Evolutionary conservation across 2,329 filamentous ascomycete species (phyloP), one percentile per base, ranked within the genome.

Genomic region (Cytospora leucostoma): DNA sequence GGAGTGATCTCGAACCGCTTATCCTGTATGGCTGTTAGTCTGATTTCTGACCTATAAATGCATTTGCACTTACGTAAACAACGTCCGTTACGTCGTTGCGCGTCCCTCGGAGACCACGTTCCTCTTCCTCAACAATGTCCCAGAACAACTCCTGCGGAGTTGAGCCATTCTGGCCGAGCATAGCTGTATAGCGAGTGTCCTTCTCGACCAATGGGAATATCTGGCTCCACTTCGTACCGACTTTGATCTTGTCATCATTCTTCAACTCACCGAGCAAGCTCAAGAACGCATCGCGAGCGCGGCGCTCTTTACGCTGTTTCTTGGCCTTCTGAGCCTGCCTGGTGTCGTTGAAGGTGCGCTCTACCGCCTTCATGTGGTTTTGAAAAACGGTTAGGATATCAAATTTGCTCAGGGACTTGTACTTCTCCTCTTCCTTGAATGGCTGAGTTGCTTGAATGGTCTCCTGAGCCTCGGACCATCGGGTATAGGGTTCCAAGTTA

Each of bases 381-480:
- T 98, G 93, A 76, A 98, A 99, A 65, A 91, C 90, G 72, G 87
- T 93, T 78, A 99, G 83, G 74, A 98, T 87, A 76, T 99, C 95
- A 77, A 91, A 90, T 74, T 93, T 92, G 78, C 83, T 93, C 70
- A 99, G 86, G 71, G 88, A 80, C 76, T 92, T 87, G 80, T 96
- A 97, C 79, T 91, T 95, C 73, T 91, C 87, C 70, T 96, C 92
- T 74, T 82, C 84, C 75, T 92, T 87, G 74, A 96, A 93, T 67
- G 86, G 88, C 67, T 88, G 84, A 73, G 90, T 91, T 59, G 86
- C 86, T 72, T 92, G 87, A 70, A 99, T 90, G 71, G 91, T 86
- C 68, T 86, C 85, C 75, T 96, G 92, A 54, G 93, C 95, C 71
- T 97, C 92, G 59, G 90, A 86, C 96, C 96, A 99, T 69, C 92